Evolutionary conservation across 2,329 filamentous ascomycete species (phyloP), one percentile per base, ranked within the genome.

Genomic region (Chaetomium olivaceum): DNA sequence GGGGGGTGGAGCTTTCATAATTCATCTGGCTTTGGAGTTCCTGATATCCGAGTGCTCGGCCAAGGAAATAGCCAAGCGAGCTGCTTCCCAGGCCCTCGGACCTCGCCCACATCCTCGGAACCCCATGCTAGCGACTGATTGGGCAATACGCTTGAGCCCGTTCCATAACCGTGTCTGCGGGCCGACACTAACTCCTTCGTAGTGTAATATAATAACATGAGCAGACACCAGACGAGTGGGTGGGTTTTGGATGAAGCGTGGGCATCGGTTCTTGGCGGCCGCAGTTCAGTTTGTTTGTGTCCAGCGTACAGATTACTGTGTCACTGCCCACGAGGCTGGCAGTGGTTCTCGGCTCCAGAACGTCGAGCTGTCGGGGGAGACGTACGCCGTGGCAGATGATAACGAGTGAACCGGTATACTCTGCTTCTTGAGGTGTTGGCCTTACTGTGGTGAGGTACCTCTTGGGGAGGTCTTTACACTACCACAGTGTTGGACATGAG

Each of bases 131-230:
- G 8, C 9, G 16, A 21, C 3, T 68, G 67, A 68, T 68, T 68
- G 67, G 64, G 23, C 19, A 43, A 27, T 2, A 25, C 25, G 27
- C 39, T 21, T 12, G 54, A 58, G 8, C 48, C 25, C 9, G 57
- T 61, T 65, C 64, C 63, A 55, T 36, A 55, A 21, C 59, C 59
- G 55, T 65, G 64, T 59, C 59, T 27, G 55, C 55, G 63, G 58
- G 58, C 48, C 63, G 46, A 31, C 62, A 55, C 54, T 29, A 29
- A 55, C 54, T n/a, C n/a, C n/a, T n/a, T n/a, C n/a, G n/a, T n/a
- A n/a, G n/a, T n/a, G n/a, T 58, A 51, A 16, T 51, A 36, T 25
- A 43, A n/a, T 43, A n/a, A 19, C 39, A 43, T 43, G 16, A 43
- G 39, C 39, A 43, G 39, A 43, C 16, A 43, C 16, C 39, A 7